Evolutionary conservation across 2,329 filamentous ascomycete species (phyloP).

Genomic region (Penicillium nordicum): DNA sequence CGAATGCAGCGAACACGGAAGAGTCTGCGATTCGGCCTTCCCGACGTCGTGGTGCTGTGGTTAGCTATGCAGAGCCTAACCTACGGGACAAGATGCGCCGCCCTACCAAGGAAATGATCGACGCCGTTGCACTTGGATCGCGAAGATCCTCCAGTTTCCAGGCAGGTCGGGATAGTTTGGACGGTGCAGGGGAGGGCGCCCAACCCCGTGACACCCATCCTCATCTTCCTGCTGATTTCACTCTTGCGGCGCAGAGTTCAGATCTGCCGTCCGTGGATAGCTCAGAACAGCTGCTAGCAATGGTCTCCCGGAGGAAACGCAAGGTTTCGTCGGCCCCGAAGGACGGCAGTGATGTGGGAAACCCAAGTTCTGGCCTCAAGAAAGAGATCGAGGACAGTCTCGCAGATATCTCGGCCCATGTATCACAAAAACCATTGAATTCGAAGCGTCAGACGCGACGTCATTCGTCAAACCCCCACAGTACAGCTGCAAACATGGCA

Average conservation of each 20-base stretch:
- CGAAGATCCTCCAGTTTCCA: conserved; percentile 47
- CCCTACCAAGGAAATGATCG: conserved; percentile 70
- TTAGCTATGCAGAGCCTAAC: conserved; percentile 81
- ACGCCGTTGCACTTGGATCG: conserved; percentile 59
- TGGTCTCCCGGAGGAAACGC: conserved; percentile 33
- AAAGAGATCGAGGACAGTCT: conserved; percentile 8
- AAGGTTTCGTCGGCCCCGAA: conserved; percentile 26
- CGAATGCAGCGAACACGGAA: conserved; percentile 10
- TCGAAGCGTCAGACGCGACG: conserved; percentile 27
- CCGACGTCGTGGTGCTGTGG: conserved; percentile 62
- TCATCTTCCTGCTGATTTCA: conserved; percentile 10
- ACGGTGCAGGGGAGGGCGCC: conserved; percentile 18
- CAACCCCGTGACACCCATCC: neutral
- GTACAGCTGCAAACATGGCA: conserved; percentile 4
- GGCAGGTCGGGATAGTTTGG: conserved; percentile 44
- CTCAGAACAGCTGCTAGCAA: conserved; percentile 19
- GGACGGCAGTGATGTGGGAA: conserved; percentile 1
- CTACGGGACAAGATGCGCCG: conserved; percentile 79
- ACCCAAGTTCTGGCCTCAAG: neutral
- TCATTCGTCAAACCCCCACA: conserved; percentile 33
- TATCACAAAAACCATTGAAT: conserved; percentile 5
- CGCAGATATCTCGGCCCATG: conserved; percentile 4
- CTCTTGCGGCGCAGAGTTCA: conserved; percentile 16
- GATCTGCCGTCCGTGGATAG: conserved; percentile 16
- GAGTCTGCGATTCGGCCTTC: conserved; percentile 51